These are phyloP conservation scores for Agastache rugosa DNA, from an alignment of 257 asterid genomes.

Conservation along the genomic window DNA sequence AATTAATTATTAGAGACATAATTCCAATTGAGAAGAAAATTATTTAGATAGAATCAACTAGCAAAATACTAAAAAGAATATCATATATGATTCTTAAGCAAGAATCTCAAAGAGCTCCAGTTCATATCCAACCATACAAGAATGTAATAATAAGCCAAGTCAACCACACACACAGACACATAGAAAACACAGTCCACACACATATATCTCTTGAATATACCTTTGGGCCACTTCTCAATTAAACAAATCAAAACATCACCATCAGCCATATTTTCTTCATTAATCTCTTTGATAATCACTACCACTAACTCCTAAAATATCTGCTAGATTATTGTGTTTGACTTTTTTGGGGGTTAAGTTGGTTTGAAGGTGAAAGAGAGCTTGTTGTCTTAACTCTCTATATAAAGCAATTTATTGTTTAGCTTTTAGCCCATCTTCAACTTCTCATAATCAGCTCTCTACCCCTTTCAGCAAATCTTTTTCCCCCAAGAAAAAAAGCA, in stretches of 20 bases:
- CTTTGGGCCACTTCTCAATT: constrained; percentile 38
- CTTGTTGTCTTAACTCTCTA: constrained; percentile 2
- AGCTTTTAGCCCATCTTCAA: constrained; percentile 7
- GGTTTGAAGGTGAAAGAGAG: background rate
- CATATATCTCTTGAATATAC: constrained; percentile 37
- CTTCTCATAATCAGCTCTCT: background rate
- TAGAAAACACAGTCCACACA: background rate
- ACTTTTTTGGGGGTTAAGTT: constrained; percentile 23
- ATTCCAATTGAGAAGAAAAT: background rate
- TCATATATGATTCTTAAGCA: constrained; percentile 15
- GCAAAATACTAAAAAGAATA: background rate
- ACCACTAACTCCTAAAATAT: constrained; percentile 19
- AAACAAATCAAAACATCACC: constrained; percentile 10
- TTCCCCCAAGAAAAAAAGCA: background rate
- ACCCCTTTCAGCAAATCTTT: background rate
- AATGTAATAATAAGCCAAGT: constrained; percentile 41
- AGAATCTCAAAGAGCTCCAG: constrained; percentile 12
- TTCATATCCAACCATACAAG: constrained; percentile 32
- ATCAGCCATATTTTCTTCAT: constrained; percentile 14
- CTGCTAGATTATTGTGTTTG: constrained; percentile 19
- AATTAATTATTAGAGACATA: background rate
- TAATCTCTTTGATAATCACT: background rate
- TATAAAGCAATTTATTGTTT: constrained; percentile 19
- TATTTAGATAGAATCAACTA: background rate
- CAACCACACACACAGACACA: constrained; percentile 31